Evolutionary conservation across 2,329 filamentous ascomycete species (phyloP), one percentile per base, ranked within the genome.

Genomic region (Sordariomycetes sp.): DNA sequence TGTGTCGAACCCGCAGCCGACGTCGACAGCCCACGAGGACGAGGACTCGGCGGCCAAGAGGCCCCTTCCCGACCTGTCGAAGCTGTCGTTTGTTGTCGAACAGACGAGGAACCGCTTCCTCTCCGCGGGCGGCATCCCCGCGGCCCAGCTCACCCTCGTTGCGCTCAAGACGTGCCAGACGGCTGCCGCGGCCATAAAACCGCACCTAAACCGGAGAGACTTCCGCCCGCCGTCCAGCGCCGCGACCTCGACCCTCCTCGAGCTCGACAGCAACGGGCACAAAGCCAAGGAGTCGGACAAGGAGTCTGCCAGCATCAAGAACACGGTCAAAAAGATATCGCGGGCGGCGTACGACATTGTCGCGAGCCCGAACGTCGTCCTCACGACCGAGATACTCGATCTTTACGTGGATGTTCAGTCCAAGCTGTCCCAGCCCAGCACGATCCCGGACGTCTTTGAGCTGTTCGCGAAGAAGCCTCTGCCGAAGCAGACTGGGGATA

Each of bases 401-500:
- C 70, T 80, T 62, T 97, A 96, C 69, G 84, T 95, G 60, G 76
- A 81, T 42, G 82, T 89, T 52, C 90, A 96, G 68, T 77, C 84
- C 32, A 77, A 84, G 12, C 79, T 97, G 51, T 80, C 83, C 60
- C 83, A 80, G 58, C 85, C 90, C 2, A 82, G 89, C 62, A 84
- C 87, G 52, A 81, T 97, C 61, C 90, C 92, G 7, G 80, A 85
- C 59, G 82, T 90, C 50, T 86, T 99, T 65, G 75, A 84, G 58
- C 77, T 96, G 56, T 97, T 92, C 68, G 89, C 89, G 54, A 81
- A 82, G 63, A 99, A 97, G 70, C 86, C 89, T 10, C 75, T 84
- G 61, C 87, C 90, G 2, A 72, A 78, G 28, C 51, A 58, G 15
- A 52, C 55, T 12, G 57, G 57, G 42, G 15, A 52, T 20, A 7